phyloP scores from a whole-genome alignment of 2,329 filamentous ascomycete species.

The Curvularia eragrostidis region DNA sequence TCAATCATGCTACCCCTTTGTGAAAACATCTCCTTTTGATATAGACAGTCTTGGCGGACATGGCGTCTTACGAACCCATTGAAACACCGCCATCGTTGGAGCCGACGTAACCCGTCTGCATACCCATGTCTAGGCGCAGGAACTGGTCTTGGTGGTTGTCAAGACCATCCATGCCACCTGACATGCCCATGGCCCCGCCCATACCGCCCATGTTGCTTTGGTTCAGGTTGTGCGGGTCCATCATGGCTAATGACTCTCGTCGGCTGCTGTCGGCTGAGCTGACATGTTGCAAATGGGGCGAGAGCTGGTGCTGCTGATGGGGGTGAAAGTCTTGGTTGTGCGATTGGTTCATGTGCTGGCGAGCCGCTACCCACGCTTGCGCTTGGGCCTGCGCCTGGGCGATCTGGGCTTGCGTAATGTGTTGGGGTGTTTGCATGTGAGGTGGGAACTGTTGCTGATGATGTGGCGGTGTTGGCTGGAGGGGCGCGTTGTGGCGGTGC shows the following conservation, averaged over 20 bases:
- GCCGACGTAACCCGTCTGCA: constrained; percentile 38
- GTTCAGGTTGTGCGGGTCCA: constrained; percentile 39
- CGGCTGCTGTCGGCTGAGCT: constrained; percentile 42
- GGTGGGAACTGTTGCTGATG: constrained; percentile 33
- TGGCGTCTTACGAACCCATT: constrained; percentile 22
- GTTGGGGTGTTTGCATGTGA: constrained; percentile 38
- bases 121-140: constrained; percentile 42
- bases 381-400: constrained; percentile 35
- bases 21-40: constrained; percentile 8
- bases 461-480: constrained; percentile 43
- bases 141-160: constrained; percentile 44
- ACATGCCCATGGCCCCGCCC: constrained; percentile 29
- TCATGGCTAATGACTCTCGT: constrained; percentile 38
- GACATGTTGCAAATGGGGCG: constrained; percentile 37
- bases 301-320: constrained; percentile 40
- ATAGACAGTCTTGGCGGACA: constrained; percentile 5
- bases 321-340: constrained; percentile 42
- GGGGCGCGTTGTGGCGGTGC: constrained; percentile 32
- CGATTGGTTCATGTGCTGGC: constrained; percentile 49
- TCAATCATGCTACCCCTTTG: constrained; percentile 16
- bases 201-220: constrained; percentile 21
- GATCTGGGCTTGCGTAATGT: constrained; percentile 40
- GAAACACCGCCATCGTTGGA: constrained; percentile 31
- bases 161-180: constrained; percentile 44
- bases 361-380: constrained; percentile 43